Percentiles rank a stretch among this genome's conserved stretches.
These are phyloP conservation scores for Boletus vinaceobasis DNA, from an alignment of 768 basidiomycete species.

Conservation along the genomic window DNA sequence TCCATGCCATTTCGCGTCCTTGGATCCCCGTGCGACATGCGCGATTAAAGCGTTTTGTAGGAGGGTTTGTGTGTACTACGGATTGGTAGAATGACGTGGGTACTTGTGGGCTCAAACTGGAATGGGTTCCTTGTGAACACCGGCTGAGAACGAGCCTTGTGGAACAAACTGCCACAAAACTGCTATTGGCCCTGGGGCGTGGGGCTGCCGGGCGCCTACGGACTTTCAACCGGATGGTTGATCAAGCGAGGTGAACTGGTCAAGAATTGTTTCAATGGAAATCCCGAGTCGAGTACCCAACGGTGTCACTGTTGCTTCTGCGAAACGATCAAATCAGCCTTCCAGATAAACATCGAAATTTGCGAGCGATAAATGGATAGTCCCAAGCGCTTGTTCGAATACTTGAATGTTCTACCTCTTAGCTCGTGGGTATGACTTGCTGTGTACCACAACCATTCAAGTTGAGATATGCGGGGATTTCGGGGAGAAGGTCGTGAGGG, in stretches of 20 bases:
- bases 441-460: neutral
- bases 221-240: neutral
- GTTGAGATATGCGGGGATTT: neutral
- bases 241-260: neutral
- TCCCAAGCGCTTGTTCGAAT: neutral
- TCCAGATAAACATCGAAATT: neutral
- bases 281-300: neutral
- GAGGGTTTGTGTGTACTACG: neutral
- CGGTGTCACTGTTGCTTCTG: neutral
- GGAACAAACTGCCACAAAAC: neutral
- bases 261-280: neutral
- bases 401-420: neutral
- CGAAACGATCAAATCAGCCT: neutral
- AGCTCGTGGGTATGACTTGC: neutral
- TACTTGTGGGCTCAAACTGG: neutral
- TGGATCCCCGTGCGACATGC: neutral
- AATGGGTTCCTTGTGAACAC: neutral
- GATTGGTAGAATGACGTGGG: neutral
- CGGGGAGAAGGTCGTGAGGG: neutral
- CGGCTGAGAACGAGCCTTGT: neutral
- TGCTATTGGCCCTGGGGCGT: conserved; percentile 17
- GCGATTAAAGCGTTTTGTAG: conserved; percentile 4
- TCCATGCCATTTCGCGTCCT: too few species aligned
- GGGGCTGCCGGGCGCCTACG: conserved; percentile 3
- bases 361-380: neutral